Evolutionary conservation across 2,329 filamentous ascomycete genomes (phyloP).

Genomic region (Ampelomyces quisqualis): DNA sequence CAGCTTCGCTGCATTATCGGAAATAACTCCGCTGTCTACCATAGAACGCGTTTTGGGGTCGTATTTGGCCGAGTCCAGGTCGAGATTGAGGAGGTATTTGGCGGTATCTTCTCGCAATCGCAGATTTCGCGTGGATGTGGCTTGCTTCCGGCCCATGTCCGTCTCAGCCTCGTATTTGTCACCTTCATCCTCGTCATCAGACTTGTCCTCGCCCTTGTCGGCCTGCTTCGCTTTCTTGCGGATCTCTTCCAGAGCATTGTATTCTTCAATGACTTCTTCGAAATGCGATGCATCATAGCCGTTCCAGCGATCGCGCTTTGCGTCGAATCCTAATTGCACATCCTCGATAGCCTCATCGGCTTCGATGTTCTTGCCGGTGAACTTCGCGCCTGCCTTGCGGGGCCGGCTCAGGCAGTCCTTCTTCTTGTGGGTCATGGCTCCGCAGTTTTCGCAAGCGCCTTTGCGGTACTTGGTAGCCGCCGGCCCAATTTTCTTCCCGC

Average conservation of each 20-base stretch:
- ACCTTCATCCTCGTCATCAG: slow-evolving; percentile 50
- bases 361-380: slow-evolving; percentile 89
- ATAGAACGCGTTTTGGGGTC: slow-evolving; percentile 94
- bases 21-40: slow-evolving; percentile 78
- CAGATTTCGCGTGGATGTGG: slow-evolving; percentile 85
- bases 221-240: slow-evolving; percentile 51
- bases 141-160: slow-evolving; percentile 93
- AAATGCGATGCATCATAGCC: slow-evolving; percentile 94
- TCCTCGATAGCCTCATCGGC: slow-evolving; percentile 87
- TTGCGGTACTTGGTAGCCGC: slow-evolving; percentile 97
- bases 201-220: slow-evolving; percentile 47
- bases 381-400: slow-evolving; percentile 84
- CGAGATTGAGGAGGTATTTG: slow-evolving; percentile 92
- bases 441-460: slow-evolving; percentile 97
- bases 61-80: slow-evolving; percentile 95
- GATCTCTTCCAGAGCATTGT: slow-evolving; percentile 79
- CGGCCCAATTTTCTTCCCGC: slow-evolving; percentile 78
- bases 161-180: slow-evolving; percentile 86
- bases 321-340: slow-evolving; percentile 89
- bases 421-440: slow-evolving; percentile 91
- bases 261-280: slow-evolving; percentile 81
- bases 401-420: slow-evolving; percentile 91
- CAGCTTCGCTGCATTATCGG: slow-evolving; percentile 75
- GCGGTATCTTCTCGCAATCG: slow-evolving; percentile 94
- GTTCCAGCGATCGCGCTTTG: slow-evolving; percentile 96